phyloP scores from a whole-genome alignment of 495 filamentous ascomycete species.

The Penicillium diatomitis region DNA sequence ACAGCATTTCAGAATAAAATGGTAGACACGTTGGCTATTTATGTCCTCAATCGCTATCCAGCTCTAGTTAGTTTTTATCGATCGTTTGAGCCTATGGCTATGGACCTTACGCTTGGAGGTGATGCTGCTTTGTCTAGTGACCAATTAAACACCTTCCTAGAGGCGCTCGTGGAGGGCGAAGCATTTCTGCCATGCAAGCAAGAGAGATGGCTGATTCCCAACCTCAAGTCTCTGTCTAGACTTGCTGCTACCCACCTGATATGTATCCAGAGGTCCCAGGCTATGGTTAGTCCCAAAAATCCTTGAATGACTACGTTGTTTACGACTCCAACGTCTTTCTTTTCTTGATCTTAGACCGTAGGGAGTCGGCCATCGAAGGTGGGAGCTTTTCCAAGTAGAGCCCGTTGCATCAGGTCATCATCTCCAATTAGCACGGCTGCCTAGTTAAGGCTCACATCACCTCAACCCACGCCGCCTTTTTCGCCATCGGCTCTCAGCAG shows the following conservation, averaged over 20 bases:
- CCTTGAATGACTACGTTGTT: background rate
- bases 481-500: no score
- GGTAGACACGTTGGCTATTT: constrained; percentile 6
- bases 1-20: constrained; percentile 8
- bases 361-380: background rate
- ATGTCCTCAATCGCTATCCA: constrained; percentile 7
- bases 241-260: constrained; percentile 1
- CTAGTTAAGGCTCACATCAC: no score
- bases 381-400: background rate
- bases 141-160: background rate
- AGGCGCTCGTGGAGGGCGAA: background rate
- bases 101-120: constrained; percentile 4
- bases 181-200: background rate
- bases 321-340: background rate
- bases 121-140: background rate
- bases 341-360: background rate
- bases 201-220: constrained; percentile 2
- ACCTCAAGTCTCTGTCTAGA: constrained; percentile 1
- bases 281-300: background rate
- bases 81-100: constrained; percentile 2
- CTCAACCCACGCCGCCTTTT: no score
- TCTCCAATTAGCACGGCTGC: no score
- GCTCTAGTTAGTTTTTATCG: background rate
- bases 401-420: no score
- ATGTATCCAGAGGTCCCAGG: background rate